Percentiles rank a stretch among this genome's conserved stretches.
Evolutionary conservation across 2,329 filamentous ascomycete genomes (phyloP).

Genomic region (Scedosporium minutisporum): DNA sequence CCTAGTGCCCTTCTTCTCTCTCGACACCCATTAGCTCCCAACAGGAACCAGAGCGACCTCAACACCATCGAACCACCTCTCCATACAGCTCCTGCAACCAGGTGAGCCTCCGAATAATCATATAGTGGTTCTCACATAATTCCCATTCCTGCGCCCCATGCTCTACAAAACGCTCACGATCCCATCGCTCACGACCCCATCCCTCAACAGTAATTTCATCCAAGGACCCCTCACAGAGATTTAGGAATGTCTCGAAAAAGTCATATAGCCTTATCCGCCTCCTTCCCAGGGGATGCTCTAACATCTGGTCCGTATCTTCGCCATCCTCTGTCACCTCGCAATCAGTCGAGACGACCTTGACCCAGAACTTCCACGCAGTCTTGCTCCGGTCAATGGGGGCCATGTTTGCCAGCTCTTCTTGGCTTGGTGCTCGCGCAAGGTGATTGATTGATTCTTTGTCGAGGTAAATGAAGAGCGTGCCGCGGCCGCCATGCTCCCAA

Average conservation of each 20-base stretch:
- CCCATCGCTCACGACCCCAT: neutral
- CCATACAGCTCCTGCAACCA: neutral
- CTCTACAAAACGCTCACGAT: neutral
- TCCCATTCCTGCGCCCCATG: neutral
- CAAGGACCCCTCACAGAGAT: neutral
- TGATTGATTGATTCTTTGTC: constrained; percentile 7
- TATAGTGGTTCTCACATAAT: neutral
- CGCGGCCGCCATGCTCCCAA: neutral
- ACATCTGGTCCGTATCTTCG: no score
- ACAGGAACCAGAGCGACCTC: no score
- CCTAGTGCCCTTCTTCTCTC: no score
- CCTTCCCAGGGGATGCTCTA: no score
- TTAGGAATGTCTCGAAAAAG: no score
- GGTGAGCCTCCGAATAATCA: neutral
- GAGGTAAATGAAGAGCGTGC: constrained; percentile 7
- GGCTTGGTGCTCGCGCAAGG: constrained; percentile 2
- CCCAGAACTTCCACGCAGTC: constrained; percentile 5
- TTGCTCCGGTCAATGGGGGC: constrained; percentile 1
- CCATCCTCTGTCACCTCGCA: neutral
- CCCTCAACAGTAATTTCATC: neutral
- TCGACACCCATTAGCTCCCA: no score
- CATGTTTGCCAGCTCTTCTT: constrained; percentile 8
- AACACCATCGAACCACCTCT: neutral
- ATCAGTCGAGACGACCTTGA: constrained; percentile 4
- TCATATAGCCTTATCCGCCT: no score